Evolutionary conservation across 768 basidiomycete genomes (phyloP).

Genomic region (Termitomyces sp.): DNA sequence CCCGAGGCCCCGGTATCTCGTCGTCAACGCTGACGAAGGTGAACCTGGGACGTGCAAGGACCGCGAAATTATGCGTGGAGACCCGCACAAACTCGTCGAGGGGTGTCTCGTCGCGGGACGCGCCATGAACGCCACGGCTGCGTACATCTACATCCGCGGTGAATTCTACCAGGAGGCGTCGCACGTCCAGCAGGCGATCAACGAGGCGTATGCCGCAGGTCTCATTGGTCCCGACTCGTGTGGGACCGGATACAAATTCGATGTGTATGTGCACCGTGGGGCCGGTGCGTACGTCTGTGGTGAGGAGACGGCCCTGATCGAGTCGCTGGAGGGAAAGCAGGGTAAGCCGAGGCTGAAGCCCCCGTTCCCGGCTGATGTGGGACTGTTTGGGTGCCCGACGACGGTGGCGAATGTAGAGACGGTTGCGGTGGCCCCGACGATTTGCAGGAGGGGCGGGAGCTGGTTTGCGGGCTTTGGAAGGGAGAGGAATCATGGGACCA

Average conservation of each 20-base stretch:
- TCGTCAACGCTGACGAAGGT: constrained; percentile 98
- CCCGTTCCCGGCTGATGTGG: constrained; percentile 98
- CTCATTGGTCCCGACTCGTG: constrained; percentile 89
- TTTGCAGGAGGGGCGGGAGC: constrained; percentile 79
- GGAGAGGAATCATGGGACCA: constrained; percentile 93
- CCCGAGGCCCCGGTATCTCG: constrained; percentile 90
- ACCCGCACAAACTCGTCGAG: constrained; percentile 97
- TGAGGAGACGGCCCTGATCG: constrained; percentile 97
- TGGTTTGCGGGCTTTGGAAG: constrained; percentile 96
- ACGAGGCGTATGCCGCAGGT: constrained; percentile 89
- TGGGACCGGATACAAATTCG: constrained; percentile 90
- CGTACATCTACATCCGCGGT: constrained; percentile 99
- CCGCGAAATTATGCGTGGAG: constrained; percentile 95
- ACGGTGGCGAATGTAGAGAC: constrained; percentile 99
- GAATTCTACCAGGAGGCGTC: constrained; percentile 96
- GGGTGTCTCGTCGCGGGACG: constrained; percentile 97
- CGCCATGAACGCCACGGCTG: constrained; percentile 94
- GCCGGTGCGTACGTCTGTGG: constrained; percentile 99
- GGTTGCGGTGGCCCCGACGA: constrained; percentile 95
- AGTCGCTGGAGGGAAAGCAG: constrained; percentile 96
- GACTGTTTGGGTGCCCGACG: constrained; percentile 94
- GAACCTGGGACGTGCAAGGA: constrained; percentile 99
- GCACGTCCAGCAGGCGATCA: constrained; percentile 93
- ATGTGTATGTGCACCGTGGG: constrained; percentile 97
- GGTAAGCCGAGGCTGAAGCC: constrained; percentile 98